phyloP scores from a whole-genome alignment of 768 basidiomycete genomes.

The Amanita inopinata region DNA sequence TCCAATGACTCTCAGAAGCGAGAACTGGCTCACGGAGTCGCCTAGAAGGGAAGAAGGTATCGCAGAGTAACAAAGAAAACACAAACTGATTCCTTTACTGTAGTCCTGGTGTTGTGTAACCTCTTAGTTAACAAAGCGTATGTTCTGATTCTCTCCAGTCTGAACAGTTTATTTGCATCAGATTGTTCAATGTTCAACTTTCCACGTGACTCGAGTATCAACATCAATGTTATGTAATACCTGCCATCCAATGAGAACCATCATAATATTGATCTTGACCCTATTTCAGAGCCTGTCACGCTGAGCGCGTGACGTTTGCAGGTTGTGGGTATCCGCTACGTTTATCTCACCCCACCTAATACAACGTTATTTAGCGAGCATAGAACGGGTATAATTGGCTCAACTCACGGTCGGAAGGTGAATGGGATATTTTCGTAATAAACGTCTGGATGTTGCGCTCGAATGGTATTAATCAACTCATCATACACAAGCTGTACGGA shows the following conservation, averaged over 20 bases:
- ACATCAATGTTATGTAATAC: background rate
- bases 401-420: slow-evolving; percentile 53
- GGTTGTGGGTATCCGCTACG: too few relatives aligned
- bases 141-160: slow-evolving; percentile 13
- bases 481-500: slow-evolving; percentile 53
- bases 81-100: slow-evolving; percentile 10
- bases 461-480: slow-evolving; percentile 47
- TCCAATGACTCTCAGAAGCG: too few relatives aligned
- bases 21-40: background rate
- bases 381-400: slow-evolving; percentile 5
- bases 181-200: slow-evolving; percentile 47
- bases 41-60: slow-evolving; percentile 16
- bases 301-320: too few relatives aligned
- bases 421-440: slow-evolving; percentile 50
- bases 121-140: background rate
- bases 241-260: background rate
- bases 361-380: too few relatives aligned
- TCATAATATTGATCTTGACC: too few relatives aligned
- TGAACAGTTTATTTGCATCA: slow-evolving; percentile 32
- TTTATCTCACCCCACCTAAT: slow-evolving; percentile 20
- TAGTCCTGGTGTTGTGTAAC: background rate
- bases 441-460: slow-evolving; percentile 53
- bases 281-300: too few relatives aligned
- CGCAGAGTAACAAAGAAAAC: slow-evolving; percentile 14
- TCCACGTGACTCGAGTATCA: slow-evolving; percentile 35